phyloP scores from a whole-genome alignment of 2,329 filamentous ascomycete species.

The Diaporthe vexans region DNA sequence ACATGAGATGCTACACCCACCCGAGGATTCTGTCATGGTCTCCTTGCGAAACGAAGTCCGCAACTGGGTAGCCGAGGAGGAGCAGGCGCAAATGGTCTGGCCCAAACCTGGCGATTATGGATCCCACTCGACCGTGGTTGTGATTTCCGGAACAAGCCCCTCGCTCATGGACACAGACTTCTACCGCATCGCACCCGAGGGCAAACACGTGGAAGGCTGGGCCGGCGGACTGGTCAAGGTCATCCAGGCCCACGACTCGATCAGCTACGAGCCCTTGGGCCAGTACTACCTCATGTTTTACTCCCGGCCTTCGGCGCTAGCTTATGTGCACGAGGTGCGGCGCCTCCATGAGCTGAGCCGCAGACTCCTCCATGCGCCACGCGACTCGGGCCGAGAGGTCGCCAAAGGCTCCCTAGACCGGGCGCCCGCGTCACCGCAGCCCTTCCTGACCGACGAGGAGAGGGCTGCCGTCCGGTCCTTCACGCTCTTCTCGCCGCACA shows the following conservation, averaged over 20 bases:
- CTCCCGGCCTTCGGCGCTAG: constrained; percentile 67
- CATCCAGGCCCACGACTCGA: constrained; percentile 74
- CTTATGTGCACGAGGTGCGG: constrained; percentile 70
- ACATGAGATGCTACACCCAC: neutral
- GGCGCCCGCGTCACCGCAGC: constrained; percentile 52
- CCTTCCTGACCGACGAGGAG: constrained; percentile 51
- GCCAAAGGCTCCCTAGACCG: constrained; percentile 57
- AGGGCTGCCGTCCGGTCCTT: constrained; percentile 61
- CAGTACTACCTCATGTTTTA: constrained; percentile 80
- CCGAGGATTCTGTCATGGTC: constrained; percentile 31
- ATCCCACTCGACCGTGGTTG: constrained; percentile 55
- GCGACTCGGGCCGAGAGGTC: constrained; percentile 50
- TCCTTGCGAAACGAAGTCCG: constrained; percentile 41
- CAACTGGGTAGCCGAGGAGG: constrained; percentile 37
- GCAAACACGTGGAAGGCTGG: constrained; percentile 78
- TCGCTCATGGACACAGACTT: constrained; percentile 79
- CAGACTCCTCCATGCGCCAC: constrained; percentile 50
- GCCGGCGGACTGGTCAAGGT: constrained; percentile 73
- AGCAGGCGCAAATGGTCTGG: neutral
- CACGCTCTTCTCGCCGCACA: constrained; percentile 62
- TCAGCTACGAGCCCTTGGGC: constrained; percentile 73
- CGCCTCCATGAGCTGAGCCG: constrained; percentile 59
- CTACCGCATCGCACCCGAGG: constrained; percentile 73
- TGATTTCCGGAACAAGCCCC: constrained; percentile 70
- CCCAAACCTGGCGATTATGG: constrained; percentile 35